Evolutionary conservation across 768 basidiomycete genomes (phyloP).

Genomic region (Hysterangium stoloniferum): DNA sequence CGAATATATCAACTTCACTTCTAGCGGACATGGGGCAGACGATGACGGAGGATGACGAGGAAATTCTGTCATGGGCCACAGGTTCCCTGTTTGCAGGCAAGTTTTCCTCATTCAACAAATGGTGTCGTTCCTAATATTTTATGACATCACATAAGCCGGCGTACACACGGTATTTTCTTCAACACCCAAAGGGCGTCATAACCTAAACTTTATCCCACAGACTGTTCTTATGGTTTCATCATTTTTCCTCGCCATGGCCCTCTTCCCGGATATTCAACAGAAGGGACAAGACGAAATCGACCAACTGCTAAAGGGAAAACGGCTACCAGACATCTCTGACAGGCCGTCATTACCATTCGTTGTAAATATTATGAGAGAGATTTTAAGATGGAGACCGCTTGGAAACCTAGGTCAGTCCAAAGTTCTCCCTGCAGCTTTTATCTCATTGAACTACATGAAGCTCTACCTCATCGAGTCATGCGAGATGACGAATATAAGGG

Average conservation of each 20-base stretch:
- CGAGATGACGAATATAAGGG: constrained; percentile 24
- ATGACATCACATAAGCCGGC: neutral
- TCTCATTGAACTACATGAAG: constrained; percentile 2
- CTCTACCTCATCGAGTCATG: constrained; percentile 17
- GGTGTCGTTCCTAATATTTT: no score
- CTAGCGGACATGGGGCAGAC: neutral
- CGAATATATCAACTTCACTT: no score
- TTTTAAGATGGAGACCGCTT: constrained; percentile 23
- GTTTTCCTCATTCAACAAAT: neutral
- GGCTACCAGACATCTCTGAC: constrained; percentile 23
- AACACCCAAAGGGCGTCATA: neutral
- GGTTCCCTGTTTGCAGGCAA: neutral
- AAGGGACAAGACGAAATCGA: constrained; percentile 26
- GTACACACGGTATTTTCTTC: constrained; percentile 2
- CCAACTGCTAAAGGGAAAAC: constrained; percentile 17
- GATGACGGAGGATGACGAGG: neutral
- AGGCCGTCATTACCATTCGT: constrained; percentile 19
- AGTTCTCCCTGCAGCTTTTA: neutral
- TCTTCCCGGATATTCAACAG: constrained; percentile 26
- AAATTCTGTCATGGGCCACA: constrained; percentile 1
- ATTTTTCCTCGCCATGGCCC: constrained; percentile 32
- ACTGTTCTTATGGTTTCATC: constrained; percentile 26
- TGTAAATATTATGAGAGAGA: constrained; percentile 18
- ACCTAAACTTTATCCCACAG: constrained; percentile 12
- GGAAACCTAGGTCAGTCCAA: constrained; percentile 16